Base-by-base conservation (phyloP, 106 monocot genomes). In the Posidonia australis region DNA sequence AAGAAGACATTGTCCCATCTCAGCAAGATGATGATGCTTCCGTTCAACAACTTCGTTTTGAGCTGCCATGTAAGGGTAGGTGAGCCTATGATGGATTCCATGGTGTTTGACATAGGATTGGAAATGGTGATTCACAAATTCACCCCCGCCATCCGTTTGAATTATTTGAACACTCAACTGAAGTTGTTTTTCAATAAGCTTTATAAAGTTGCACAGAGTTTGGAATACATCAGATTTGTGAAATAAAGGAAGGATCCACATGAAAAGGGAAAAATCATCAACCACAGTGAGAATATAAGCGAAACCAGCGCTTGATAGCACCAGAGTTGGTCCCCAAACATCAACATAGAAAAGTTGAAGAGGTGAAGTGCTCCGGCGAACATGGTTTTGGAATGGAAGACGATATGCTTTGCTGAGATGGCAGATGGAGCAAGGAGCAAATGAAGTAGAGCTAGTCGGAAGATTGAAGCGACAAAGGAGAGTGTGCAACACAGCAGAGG, bases 111-210 rank as follows among this genome's bases (percentile, higher is more conserved):
- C 3, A 20, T 14, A 55, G 1, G 19, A 3, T 23, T 10, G 2
- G 23, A 43, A 44, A 12, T 12, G 13, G 6, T 27, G 44, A 26
- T 58, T 58, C 4, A 57, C 13, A 32, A 68, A 68, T 56, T 58
- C 68, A 12, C 55, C 57, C 13, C 56, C 55, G 25, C 57, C 57
- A 58, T 68, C 57, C 20, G 57, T 46, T 57, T 68, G 68, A 18
- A 68, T 17, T 13, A 13, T 58, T 46, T 58, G 44, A 27, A 68
- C 57, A 24, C 10, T 27, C 9, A 5, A 6, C 10, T 25, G 5
- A 44, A 57, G 44, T 57, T 68, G 56, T 1, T 21, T 10, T 36
- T 16, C 6, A 22, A 68, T 13, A 42, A 21, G 10, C 41, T 58
- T 57, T 10, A 14, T 5, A 58, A 57, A n/a, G n/a, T n/a, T n/a